Base-by-base conservation (phyloP, 2,329 filamentous ascomycete genomes). In the Pyricularia grisea region DNA sequence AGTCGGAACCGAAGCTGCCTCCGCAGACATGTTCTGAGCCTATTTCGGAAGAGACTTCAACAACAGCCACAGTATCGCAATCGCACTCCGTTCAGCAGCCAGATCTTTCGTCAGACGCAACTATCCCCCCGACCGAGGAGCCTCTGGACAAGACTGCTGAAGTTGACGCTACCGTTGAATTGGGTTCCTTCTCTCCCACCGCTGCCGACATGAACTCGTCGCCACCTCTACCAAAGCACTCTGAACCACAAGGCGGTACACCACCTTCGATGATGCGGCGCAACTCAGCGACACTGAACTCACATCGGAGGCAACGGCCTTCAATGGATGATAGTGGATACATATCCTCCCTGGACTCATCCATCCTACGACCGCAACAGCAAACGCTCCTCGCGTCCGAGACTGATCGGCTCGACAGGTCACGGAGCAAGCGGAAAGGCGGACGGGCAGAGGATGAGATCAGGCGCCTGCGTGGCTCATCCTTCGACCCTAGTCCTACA, bases 371-470 rank as follows among this genome's bases (percentile, higher is more conserved):
- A 70, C 89, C 91, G 66, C 88, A 89, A 72, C 86, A 87, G 72
- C 83, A 87, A 20, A 83, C 87, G 69, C 83, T 92, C 23, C 84
- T 93, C 63, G 92, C 90, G 4, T 94, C 92, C 0, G 93, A 96
- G 74, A 86, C 89, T 68, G 91, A 93, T 73, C 89, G 90, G n/a
- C 90, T 61, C 25, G 58, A 61, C 58, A 23, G 58, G 9, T 61
- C 90, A 67, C 87, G 88, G 69, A 90, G 93, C 74, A 96, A 94
- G 81, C 90, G 58, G 3, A 61, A 61, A 27, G 58, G 92, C 70
- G 94, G 94, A 33, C 91, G 94, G 71, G 95, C 95, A 20, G 95
- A 98, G 78, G 94, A 96, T 74, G 95, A 97, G 79, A 97, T 99
- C 82, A 92, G 92, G 65, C 92, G 94, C 60, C 90, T 98, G 68